phyloP scores from a whole-genome alignment of 2,329 filamentous ascomycete genomes.

The Pseudogymnoascus sp. region DNA sequence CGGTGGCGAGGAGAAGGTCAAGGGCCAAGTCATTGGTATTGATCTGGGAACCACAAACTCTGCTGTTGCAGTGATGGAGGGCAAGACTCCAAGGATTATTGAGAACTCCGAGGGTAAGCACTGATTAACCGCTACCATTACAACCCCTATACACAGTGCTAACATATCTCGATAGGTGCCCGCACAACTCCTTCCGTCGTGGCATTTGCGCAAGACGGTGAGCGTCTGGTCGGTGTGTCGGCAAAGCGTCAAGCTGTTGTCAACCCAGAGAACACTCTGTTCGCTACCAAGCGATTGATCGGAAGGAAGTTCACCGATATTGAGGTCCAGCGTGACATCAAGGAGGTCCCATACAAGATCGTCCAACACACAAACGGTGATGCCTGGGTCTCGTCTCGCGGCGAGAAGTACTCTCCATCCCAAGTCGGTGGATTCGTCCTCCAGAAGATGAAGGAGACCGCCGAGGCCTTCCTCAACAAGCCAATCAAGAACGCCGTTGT shows the following conservation, averaged over 20 bases:
- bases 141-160: slow-evolving; percentile 3
- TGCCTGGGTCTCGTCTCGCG: slow-evolving; percentile 89
- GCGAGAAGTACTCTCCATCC: slow-evolving; percentile 95
- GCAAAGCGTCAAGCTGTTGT: slow-evolving; percentile 98
- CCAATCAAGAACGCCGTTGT: slow-evolving; percentile 92
- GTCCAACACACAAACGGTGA: slow-evolving; percentile 95
- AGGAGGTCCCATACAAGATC: slow-evolving; percentile 98
- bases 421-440: slow-evolving; percentile 95
- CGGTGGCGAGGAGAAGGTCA: slow-evolving; percentile 66
- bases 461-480: slow-evolving; percentile 86
- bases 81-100: slow-evolving; percentile 90
- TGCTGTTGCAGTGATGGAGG: slow-evolving; percentile 95
- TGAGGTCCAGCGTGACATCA: slow-evolving; percentile 93
- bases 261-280: slow-evolving; percentile 97
- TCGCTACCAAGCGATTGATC: slow-evolving; percentile 97
- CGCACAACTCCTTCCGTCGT: slow-evolving; percentile 91
- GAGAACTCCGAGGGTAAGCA: slow-evolving; percentile 86
- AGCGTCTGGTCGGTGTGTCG: slow-evolving; percentile 92
- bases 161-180: slow-evolving; percentile 49
- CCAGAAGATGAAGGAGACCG: slow-evolving; percentile 99
- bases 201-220: slow-evolving; percentile 89
- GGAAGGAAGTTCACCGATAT: slow-evolving; percentile 91
- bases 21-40: slow-evolving; percentile 95
- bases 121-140: slow-evolving; percentile 16
- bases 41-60: slow-evolving; percentile 97